Base-by-base conservation (phyloP, 306 rosid genomes). In the Crotalaria pallida region DNA sequence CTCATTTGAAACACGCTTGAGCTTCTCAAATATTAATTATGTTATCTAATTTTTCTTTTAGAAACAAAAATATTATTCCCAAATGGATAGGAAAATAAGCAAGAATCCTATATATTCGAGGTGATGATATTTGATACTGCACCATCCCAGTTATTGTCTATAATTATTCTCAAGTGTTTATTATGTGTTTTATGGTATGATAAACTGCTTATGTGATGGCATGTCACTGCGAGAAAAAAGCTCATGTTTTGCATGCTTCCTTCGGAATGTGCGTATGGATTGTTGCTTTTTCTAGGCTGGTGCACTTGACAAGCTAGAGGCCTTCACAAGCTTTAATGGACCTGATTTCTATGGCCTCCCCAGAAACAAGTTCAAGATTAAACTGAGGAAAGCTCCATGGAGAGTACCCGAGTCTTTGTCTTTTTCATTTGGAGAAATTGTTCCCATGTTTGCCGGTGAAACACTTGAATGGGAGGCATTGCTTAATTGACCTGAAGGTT, bases 311-410 rank as follows among this genome's bases (percentile, higher is more conserved):
- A 90, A 88, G 82, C 81, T 93, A 72, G 98, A 93, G 78, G 94
- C 97, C 27, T 93, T 93, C 79, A 81, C 96, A 68, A 90, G 98
- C 83, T 93, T 93, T 36, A 93, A 90, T 78, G 98, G 97, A 60
- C 93, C 98, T n/a, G 98, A 93, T 80, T 93, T 93, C 79, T 93
- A 93, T 74, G 92, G 97, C 26, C 88, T 93, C 58, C 96, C 98
- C 16, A 75, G 96, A 78, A 93, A 88, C 85, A 75, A 81, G 31
- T 77, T 79, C 15, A 90, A 87, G 80, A 84, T 88, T 59, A 88
- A 65, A 65, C 70, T 93, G 83, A 82, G 73, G 76, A 88, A 82
- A 78, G 80, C 81, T 63, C 86, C 86, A 61, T 90, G 96, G 88
- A 85, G 47, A 81, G 98, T 93, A 63, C 98, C 96, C 0, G 85